phyloP scores from a whole-genome alignment of 345 rosid species.

The Pistacia vera region DNA sequence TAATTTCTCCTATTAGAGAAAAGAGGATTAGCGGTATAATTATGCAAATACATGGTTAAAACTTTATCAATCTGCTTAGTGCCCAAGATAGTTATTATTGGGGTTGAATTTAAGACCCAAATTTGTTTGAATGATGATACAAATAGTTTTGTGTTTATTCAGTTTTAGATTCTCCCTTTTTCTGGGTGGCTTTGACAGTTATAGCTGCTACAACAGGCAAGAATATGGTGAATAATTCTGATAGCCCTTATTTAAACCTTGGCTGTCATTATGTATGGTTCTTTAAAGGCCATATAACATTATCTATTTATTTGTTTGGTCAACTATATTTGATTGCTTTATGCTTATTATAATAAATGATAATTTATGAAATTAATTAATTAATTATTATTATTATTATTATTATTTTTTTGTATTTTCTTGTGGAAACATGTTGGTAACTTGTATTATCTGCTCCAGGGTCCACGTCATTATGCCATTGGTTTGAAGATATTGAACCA shows the following conservation, averaged over 20 bases:
- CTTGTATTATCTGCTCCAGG: background rate
- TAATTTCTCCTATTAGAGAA: background rate
- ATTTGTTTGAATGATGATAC: background rate
- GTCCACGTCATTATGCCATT: constrained; percentile 15
- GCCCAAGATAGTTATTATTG: background rate
- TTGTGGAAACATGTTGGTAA: background rate
- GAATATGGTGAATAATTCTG: background rate
- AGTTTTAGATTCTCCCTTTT: background rate
- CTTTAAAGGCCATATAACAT: background rate
- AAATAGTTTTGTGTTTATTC: background rate
- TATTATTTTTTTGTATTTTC: background rate
- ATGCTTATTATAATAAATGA: background rate
- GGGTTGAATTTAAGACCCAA: background rate
- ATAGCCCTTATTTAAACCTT: background rate
- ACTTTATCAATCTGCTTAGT: background rate
- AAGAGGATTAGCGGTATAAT: background rate
- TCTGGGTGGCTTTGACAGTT: background rate
- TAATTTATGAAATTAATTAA: background rate
- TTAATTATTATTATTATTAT: too few relatives aligned
- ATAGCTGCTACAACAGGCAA: background rate
- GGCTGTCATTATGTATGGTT: background rate
- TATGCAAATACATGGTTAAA: background rate
- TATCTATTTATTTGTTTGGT: background rate
- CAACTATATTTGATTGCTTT: background rate
- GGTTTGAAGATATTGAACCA: constrained; percentile 43